These are phyloP conservation scores for Pterocarpus macrocarpus DNA, from an alignment of 306 rosid genomes.

Conservation along the genomic window DNA sequence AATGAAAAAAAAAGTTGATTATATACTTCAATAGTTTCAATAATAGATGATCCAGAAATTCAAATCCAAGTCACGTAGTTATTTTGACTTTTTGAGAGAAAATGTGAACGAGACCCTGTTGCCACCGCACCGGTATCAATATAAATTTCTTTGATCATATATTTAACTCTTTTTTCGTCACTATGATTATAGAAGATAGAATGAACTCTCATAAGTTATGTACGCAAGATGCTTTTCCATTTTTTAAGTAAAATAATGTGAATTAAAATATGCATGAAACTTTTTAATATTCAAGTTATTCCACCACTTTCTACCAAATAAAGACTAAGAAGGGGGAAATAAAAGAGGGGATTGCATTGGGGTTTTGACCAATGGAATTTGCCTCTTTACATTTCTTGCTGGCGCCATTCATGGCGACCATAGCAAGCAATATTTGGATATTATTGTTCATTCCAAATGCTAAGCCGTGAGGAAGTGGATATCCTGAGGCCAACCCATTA, in stretches of 20 bases:
- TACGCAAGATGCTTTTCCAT: no score
- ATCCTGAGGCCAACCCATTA: neutral
- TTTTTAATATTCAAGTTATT: neutral
- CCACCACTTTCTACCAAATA: neutral
- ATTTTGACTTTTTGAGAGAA: no score
- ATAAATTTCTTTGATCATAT: no score
- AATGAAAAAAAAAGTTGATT: no score
- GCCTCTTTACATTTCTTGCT: neutral
- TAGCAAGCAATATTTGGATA: neutral
- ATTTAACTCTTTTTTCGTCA: neutral
- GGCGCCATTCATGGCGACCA: neutral
- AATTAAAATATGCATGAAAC: neutral
- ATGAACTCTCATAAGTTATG: neutral
- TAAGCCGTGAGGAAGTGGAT: neutral
- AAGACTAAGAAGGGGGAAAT: neutral
- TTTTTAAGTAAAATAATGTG: neutral
- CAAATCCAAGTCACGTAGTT: no score
- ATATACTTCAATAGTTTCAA: no score
- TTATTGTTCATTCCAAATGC: neutral
- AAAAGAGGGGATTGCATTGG: no score
- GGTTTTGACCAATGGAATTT: neutral
- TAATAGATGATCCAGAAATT: no score
- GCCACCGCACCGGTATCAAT: no score
- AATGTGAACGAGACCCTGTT: no score
- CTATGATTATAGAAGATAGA: neutral